Evolutionary conservation across 306 rosid genomes (phyloP).

Genomic region (Hippophae gyantsensis): DNA sequence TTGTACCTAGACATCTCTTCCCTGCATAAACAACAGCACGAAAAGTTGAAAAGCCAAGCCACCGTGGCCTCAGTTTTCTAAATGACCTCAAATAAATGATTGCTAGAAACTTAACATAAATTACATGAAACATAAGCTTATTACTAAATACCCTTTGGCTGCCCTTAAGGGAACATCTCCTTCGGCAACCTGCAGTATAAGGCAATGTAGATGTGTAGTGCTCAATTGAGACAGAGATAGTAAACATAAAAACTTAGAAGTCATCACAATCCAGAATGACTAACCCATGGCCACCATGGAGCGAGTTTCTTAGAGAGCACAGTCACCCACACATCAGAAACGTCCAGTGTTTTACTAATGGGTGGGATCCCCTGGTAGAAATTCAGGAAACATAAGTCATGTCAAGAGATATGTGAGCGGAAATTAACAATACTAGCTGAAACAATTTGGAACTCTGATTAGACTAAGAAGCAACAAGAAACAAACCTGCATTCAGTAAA

Average conservation of each 20-base stretch:
- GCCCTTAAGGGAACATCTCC: conserved; percentile 66
- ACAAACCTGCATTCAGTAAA: too few species aligned
- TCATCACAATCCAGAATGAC: conserved; percentile 14
- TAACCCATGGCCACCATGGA: conserved; percentile 92
- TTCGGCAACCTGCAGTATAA: conserved; percentile 64
- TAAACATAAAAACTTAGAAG: not conserved
- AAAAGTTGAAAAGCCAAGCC: not conserved
- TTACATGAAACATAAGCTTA: not conserved
- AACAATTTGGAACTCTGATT: too few species aligned
- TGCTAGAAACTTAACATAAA: not conserved
- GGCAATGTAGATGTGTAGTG: not conserved
- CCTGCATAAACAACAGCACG: conserved; percentile 39
- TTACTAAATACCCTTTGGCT: conserved; percentile 55
- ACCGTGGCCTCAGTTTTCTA: conserved; percentile 9
- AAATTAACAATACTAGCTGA: not conserved
- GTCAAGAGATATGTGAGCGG: not conserved
- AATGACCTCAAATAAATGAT: conserved; percentile 1
- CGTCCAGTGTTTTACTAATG: conserved; percentile 38
- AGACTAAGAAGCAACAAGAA: too few species aligned
- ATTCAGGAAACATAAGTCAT: conserved; percentile 10
- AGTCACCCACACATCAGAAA: conserved; percentile 72
- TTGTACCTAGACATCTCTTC: conserved; percentile 64
- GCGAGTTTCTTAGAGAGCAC: conserved; percentile 65
- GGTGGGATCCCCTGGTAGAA: conserved; percentile 71
- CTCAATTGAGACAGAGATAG: too few species aligned